These are phyloP conservation scores for Vitis cinerea DNA, from an alignment of 164 flowering plant genomes.

Conservation along the genomic window DNA sequence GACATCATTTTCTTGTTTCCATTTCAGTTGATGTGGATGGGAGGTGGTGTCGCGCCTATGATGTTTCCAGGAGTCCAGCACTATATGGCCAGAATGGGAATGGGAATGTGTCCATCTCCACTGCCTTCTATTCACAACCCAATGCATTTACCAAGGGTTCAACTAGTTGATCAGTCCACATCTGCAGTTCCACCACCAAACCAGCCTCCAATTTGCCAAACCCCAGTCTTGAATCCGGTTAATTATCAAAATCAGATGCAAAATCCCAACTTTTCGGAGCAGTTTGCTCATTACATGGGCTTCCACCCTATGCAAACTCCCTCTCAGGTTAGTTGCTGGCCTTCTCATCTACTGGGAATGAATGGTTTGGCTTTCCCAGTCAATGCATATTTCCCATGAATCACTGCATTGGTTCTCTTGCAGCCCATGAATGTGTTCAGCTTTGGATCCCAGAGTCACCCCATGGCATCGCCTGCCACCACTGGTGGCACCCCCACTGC, in stretches of 20 bases:
- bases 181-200: conserved; percentile 22
- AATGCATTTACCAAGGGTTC: conserved; percentile 44
- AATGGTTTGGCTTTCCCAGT: background rate
- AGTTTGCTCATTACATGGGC: conserved; percentile 44
- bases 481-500: conserved; percentile 21
- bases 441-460: conserved; percentile 37
- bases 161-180: conserved; percentile 42
- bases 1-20: background rate
- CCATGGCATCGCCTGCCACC: conserved; percentile 18
- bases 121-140: conserved; percentile 28
- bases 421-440: conserved; percentile 52
- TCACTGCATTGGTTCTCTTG: conserved; percentile 13
- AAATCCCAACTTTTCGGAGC: conserved; percentile 32
- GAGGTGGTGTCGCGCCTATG: conserved; percentile 31
- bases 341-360: background rate
- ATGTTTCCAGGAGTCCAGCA: conserved; percentile 34
- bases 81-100: conserved; percentile 24
- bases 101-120: conserved; percentile 18
- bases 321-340: conserved; percentile 34
- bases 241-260: conserved; percentile 48
- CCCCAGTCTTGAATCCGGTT: conserved; percentile 27
- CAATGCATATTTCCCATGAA: background rate
- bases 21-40: conserved; percentile 34
- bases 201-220: conserved; percentile 31
- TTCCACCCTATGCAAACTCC: conserved; percentile 41